phyloP scores from a whole-genome alignment of 169 alveolate genomes.

The Plasmodium ovale region DNA sequence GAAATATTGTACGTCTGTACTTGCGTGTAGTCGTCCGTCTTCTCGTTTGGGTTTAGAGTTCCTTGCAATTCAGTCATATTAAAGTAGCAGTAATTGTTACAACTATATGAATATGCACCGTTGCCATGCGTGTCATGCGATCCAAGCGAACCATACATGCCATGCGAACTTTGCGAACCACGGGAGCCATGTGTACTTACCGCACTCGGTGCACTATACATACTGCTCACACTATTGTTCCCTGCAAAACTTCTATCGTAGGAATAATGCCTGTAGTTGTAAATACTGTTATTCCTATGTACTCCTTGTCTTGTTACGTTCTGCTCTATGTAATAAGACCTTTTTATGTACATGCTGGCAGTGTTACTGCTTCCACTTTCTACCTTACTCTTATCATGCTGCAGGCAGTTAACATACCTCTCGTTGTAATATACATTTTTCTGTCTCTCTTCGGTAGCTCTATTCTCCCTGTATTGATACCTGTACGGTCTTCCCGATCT shows the following conservation, averaged over 20 bases:
- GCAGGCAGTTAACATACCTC: background rate
- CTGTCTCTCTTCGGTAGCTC: background rate
- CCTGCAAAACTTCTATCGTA: too few relatives aligned
- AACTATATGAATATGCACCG: too few relatives aligned
- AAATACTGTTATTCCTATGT: background rate
- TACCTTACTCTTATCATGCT: constrained; percentile 3
- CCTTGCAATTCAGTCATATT: too few relatives aligned
- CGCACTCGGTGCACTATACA: too few relatives aligned
- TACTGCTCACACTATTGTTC: too few relatives aligned
- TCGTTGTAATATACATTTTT: constrained; percentile 9
- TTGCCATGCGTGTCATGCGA: too few relatives aligned
- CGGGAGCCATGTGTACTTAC: too few relatives aligned
- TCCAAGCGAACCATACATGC: too few relatives aligned
- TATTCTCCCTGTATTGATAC: background rate
- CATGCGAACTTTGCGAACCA: too few relatives aligned
- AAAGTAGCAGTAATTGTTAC: background rate
- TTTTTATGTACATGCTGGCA: background rate
- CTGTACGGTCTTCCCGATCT: too few relatives aligned
- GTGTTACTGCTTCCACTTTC: background rate
- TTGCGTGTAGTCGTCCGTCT: background rate
- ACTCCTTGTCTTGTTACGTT: background rate
- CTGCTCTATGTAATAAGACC: background rate
- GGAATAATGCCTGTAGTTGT: too few relatives aligned
- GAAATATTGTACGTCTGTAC: background rate
- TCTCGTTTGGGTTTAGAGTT: too few relatives aligned